A percentile compares a stretch with the other conserved stretches of the same genome.
phyloP scores from a whole-genome alignment of 1,284 basidiomycete genomes.

The Rhodotorula sp. region DNA sequence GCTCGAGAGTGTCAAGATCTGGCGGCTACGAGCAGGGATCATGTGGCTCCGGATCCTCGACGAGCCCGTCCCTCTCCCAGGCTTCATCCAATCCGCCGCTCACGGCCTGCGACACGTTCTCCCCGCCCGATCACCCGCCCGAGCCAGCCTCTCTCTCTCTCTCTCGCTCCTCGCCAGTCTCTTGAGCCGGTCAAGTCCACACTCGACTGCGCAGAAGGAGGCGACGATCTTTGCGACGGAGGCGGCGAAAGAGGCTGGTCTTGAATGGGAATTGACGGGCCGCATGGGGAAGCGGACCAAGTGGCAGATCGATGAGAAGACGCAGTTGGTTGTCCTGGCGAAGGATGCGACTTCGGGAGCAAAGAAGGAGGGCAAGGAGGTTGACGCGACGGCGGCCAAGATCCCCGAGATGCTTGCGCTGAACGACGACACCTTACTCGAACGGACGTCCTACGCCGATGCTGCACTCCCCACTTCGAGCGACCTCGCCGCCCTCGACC shows the following conservation, averaged over 20 bases:
- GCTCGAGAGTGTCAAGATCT: conserved; percentile 53
- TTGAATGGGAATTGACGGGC: conserved; percentile 89
- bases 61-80: conserved; percentile 68
- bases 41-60: conserved; percentile 84
- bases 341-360: conserved; percentile 60
- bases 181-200: conserved; percentile 58
- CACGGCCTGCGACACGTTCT: conserved; percentile 28
- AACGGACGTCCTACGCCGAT: conserved; percentile 83
- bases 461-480: conserved; percentile 52
- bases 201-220: conserved; percentile 56
- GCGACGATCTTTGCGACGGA: conserved; percentile 77
- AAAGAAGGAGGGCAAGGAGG: conserved; percentile 38
- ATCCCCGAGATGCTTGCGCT: conserved; percentile 74
- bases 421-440: conserved; percentile 95
- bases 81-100: conserved; percentile 52
- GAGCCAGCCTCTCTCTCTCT: conserved; percentile 71
- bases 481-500: conserved; percentile 64
- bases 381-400: conserved; percentile 38
- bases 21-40: conserved; percentile 70
- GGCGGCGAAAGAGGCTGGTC: conserved; percentile 71
- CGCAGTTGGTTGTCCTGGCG: conserved; percentile 91
- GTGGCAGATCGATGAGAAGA: conserved; percentile 81
- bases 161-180: conserved; percentile 75
- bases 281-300: conserved; percentile 92
- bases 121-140: conserved; percentile 29